These are phyloP conservation scores for Plasmodium malariae DNA, from an alignment of 169 alveolate species.

Conservation along the genomic window DNA sequence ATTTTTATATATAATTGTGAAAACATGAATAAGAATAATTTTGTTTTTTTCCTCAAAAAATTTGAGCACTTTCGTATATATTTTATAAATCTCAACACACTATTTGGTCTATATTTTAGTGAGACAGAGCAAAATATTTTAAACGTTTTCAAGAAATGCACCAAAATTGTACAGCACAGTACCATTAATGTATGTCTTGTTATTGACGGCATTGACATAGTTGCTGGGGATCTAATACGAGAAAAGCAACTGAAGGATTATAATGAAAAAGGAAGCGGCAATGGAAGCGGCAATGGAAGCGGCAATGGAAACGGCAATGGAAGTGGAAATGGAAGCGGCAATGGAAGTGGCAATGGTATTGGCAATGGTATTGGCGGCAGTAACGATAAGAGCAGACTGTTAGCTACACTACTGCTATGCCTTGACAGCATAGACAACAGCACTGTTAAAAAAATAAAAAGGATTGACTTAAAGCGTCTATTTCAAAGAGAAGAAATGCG, in stretches of 20 bases:
- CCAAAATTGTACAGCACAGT: background rate
- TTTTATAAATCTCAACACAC: conserved; percentile 46
- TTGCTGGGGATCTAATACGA: no score
- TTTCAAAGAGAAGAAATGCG: background rate
- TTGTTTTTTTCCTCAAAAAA: conserved; percentile 12
- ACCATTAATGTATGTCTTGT: conserved; percentile 16
- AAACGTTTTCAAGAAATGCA: conserved; percentile 47
- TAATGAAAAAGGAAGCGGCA: background rate
- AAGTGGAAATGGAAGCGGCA: no score
- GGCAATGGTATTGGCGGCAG: background rate
- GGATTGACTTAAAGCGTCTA: background rate
- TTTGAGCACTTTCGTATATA: conserved; percentile 17
- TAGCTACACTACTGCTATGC: conserved; percentile 57
- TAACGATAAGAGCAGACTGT: conserved; percentile 16
- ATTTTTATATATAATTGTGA: conserved; percentile 72
- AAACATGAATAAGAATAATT: conserved; percentile 16
- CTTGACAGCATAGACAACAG: conserved; percentile 56
- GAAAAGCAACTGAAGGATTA: no score
- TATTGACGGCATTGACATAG: conserved; percentile 62
- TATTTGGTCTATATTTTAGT: conserved; percentile 68
- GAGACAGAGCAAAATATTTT: conserved; percentile 60
- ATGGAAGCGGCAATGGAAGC: background rate
- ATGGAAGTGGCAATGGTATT: background rate
- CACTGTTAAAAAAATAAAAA: conserved; percentile 4
- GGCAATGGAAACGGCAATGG: background rate